Percentiles rank a stretch among this genome's conserved stretches.
These are phyloP conservation scores for Acanthamoeba healyi DNA, from an alignment of 208 protist species.

Conservation along the genomic window DNA sequence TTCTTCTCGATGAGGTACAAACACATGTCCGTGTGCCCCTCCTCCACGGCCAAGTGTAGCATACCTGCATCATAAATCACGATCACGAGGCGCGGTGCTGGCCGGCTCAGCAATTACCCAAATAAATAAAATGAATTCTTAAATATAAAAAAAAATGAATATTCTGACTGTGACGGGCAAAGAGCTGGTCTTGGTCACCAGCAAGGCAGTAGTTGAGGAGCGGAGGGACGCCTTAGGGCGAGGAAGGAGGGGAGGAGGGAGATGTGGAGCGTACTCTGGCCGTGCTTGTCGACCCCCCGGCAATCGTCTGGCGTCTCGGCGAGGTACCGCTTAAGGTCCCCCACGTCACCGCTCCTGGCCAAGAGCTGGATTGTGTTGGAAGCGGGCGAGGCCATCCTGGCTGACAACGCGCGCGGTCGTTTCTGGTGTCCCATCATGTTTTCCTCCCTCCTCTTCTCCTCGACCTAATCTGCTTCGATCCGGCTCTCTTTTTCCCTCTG, in stretches of 20 bases:
- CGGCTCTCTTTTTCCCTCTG: too few relatives aligned
- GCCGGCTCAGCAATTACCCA: too few relatives aligned
- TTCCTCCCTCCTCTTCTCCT: too few relatives aligned
- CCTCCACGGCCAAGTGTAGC: constrained; percentile 14
- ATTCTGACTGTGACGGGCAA: background rate
- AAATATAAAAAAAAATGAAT: too few relatives aligned
- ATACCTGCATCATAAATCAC: too few relatives aligned
- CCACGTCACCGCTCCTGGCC: background rate
- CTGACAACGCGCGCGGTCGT: too few relatives aligned
- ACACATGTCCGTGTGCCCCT: constrained; percentile 15
- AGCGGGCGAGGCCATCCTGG: background rate
- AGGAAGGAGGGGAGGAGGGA: too few relatives aligned
- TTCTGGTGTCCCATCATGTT: too few relatives aligned
- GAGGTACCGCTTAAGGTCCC: background rate
- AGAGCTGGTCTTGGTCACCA: background rate
- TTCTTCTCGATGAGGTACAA: background rate
- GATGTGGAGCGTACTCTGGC: background rate
- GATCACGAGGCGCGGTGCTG: too few relatives aligned
- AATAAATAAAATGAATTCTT: too few relatives aligned
- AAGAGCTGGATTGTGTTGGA: background rate
- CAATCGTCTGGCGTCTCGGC: background rate
- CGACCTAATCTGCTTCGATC: too few relatives aligned
- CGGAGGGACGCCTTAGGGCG: too few relatives aligned
- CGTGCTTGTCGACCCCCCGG: background rate
- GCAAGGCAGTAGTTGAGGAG: background rate